These are phyloP conservation scores for Tilletia walkeri DNA, from an alignment of 1,284 basidiomycete species.

Conservation along the genomic window DNA sequence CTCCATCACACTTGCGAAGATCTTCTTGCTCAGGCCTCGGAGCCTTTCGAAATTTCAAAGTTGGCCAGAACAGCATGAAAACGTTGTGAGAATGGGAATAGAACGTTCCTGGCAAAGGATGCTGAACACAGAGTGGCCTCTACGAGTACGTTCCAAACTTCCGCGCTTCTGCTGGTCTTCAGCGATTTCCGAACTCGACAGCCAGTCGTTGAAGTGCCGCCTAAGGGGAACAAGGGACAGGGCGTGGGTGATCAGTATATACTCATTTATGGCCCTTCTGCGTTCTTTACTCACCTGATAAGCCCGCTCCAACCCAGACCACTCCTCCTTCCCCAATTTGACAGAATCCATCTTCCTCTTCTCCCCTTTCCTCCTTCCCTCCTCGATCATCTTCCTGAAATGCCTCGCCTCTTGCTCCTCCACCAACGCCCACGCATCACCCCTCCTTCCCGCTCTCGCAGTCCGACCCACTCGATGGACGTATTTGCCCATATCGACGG, in stretches of 20 bases:
- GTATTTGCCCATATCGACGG: constrained; percentile 95
- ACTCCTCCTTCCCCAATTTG: not conserved
- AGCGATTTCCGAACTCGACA: constrained; percentile 1
- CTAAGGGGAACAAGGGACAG: not conserved
- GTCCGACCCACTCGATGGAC: constrained; percentile 94
- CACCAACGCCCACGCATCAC: constrained; percentile 88
- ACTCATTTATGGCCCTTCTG: not conserved
- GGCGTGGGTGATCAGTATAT: not conserved
- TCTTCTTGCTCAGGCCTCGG: no score
- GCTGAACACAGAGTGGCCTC: no score
- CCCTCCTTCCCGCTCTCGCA: constrained; percentile 80
- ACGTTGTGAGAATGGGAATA: no score
- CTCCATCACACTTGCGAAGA: no score
- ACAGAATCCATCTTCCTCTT: constrained; percentile 2
- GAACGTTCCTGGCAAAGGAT: no score
- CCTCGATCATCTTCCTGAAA: constrained; percentile 24
- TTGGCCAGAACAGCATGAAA: no score
- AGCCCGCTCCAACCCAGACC: constrained; percentile 1
- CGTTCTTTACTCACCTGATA: constrained; percentile 3
- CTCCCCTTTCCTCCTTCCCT: constrained; percentile 9
- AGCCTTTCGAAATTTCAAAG: no score
- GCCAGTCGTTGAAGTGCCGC: constrained; percentile 4
- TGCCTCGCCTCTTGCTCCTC: constrained; percentile 82
- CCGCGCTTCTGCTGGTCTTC: no score
- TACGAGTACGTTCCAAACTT: no score